Base-by-base conservation (phyloP, 495 filamentous ascomycete species). In the Penicillium crystallinum region DNA sequence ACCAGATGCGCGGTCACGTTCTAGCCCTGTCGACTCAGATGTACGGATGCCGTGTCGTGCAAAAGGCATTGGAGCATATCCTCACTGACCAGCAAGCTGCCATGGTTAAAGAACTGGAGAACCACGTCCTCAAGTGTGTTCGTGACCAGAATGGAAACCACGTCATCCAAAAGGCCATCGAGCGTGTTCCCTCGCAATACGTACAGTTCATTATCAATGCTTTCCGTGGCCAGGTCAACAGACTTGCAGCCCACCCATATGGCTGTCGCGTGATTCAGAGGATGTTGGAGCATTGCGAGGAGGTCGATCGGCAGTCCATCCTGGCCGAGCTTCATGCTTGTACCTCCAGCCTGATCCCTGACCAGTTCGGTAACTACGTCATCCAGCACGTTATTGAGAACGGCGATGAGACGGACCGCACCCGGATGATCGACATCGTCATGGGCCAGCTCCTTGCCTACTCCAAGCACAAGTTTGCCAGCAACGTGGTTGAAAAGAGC, bases 331-430 rank as follows among this genome's bases (percentile, higher is more conserved):
- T 98, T 3, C 88, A 95, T 58, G 70, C 70, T 6, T 89, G 84
- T 61, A 85, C 87, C 0, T 53, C 79, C 22, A 76, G 74, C 41
- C 80, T 98, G 30, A 88, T 97, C 46, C 80, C 85, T 3, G 90
- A 98, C 60, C 88, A 92, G 61, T 98, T 88, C 56, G 93, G 93
- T 27, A 98, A 98, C 71, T 98, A 98, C 65, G 93, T 98, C 29
- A 89, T 88, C 12, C 95, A 97, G 63, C 90, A 98, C 69, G 81
- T 97, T 43, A 92, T 98, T 48, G 79, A 87, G 46, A 83, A 90
- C 54, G 95, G 95, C 12, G 77, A 83, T 27, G 81, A 83, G 21
- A 83, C 86, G 42, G 91, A 96, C 57, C 83, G 87, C 17, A 77
- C 74, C 2, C 80, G 75, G 54, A 84, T 96, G 66, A 86, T 97